A percentile compares a stretch with the other conserved stretches of the same genome.
phyloP scores from a whole-genome alignment of 2,329 filamentous ascomycete species.

The Didymella segeticola region DNA sequence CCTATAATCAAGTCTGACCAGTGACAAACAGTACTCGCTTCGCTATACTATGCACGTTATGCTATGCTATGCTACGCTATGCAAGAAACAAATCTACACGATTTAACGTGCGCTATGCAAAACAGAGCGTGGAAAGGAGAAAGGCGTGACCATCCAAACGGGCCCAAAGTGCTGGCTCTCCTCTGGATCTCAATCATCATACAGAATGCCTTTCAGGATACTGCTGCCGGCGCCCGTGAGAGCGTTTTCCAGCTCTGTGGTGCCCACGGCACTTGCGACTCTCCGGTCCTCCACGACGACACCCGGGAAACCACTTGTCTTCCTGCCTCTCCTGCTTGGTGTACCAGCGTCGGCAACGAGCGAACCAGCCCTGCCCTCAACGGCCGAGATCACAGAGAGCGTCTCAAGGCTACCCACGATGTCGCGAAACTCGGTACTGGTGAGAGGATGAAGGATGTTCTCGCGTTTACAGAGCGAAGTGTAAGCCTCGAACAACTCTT shows the following conservation, averaged over 20 bases:
- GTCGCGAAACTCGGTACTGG: conserved; percentile 91
- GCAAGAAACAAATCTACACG: background rate
- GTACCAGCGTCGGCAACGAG: conserved; percentile 68
- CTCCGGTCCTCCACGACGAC: conserved; percentile 73
- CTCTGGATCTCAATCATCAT: background rate
- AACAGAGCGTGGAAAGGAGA: background rate
- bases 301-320: conserved; percentile 52
- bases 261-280: conserved; percentile 79
- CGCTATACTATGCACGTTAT: too few species aligned
- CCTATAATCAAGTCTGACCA: too few species aligned
- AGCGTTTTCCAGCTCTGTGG: conserved; percentile 76
- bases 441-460: conserved; percentile 87
- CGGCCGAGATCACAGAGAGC: conserved; percentile 75
- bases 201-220: conserved; percentile 45
- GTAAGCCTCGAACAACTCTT: conserved; percentile 84
- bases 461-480: conserved; percentile 82
- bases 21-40: too few species aligned
- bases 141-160: background rate
- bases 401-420: conserved; percentile 90
- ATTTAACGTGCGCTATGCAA: conserved; percentile 13
- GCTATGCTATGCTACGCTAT: conserved; percentile 18
- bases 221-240: conserved; percentile 62
- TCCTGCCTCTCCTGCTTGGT: conserved; percentile 71
- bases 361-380: conserved; percentile 74
- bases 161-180: background rate